These are phyloP conservation scores for Haplosporangium gracile DNA, from an alignment of 192 early-diverging fungal species.

Conservation along the genomic window DNA sequence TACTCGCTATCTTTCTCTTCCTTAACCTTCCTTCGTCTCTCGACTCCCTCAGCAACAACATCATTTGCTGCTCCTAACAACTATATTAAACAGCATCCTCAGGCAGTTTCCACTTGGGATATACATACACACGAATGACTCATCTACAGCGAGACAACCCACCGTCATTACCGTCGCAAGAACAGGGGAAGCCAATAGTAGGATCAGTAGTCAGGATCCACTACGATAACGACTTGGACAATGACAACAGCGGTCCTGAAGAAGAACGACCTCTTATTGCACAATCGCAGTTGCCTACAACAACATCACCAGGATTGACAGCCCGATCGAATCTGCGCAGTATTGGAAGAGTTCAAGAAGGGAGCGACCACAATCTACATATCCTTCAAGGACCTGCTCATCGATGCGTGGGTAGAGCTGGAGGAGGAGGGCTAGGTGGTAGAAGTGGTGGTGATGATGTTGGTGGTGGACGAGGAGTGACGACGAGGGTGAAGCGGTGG, in stretches of 20 bases:
- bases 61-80: not conserved
- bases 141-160: not conserved
- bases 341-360: not conserved
- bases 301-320: not conserved
- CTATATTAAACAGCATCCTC: not conserved
- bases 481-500: slow-evolving; percentile 13
- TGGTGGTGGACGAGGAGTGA: not conserved
- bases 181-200: not conserved
- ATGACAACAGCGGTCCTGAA: not conserved
- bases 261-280: slow-evolving; percentile 2
- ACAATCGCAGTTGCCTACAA: not conserved
- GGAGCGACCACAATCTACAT: slow-evolving; percentile 31
- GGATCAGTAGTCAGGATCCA: slow-evolving; percentile 25
- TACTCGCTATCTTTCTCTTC: not conserved
- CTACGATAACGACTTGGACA: slow-evolving; percentile 27
- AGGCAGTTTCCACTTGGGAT: not conserved
- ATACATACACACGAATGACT: not conserved
- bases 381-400: not conserved
- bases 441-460: not conserved
- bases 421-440: not conserved
- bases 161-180: not conserved
- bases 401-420: not conserved
- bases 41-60: no score
- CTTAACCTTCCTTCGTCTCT: not conserved
- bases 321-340: not conserved